Evolutionary conservation across 2,329 filamentous ascomycete species (phyloP).

Genomic region (Talaromyces sp.): DNA sequence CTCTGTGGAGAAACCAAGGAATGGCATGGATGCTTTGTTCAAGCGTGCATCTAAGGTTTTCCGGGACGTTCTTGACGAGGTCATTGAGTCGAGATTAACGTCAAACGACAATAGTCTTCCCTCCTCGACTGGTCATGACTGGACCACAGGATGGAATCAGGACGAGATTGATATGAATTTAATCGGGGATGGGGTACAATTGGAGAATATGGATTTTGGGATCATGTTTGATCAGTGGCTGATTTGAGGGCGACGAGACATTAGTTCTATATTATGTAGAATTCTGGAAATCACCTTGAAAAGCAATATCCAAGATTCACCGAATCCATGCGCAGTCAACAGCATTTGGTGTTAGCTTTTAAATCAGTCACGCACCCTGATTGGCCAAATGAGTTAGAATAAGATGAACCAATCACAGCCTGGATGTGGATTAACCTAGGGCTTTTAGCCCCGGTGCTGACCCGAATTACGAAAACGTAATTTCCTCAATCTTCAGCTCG

Average conservation of each 20-base stretch:
- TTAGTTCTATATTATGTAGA: no score
- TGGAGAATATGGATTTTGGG: slow-evolving; percentile 10
- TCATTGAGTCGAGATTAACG: background rate
- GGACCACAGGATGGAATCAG: background rate
- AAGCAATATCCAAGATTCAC: no score
- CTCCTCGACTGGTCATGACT: background rate
- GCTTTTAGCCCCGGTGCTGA: no score
- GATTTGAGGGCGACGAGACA: background rate
- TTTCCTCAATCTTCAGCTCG: background rate
- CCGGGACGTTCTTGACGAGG: slow-evolving; percentile 4
- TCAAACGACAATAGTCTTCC: background rate
- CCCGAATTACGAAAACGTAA: no score
- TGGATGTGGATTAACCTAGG: no score
- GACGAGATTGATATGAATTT: background rate
- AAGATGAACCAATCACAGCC: no score
- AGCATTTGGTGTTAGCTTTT: no score
- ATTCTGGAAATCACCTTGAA: no score
- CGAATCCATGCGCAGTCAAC: no score
- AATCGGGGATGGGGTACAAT: background rate
- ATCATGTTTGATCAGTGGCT: slow-evolving; percentile 19
- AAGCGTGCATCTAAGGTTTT: slow-evolving; percentile 6
- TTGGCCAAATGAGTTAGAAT: background rate
- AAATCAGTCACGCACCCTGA: background rate
- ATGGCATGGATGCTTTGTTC: slow-evolving; percentile 1
- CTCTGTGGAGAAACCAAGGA: background rate